Conservation (phyloP, 805 yeast species). For the Maudiozyma pseudohumilis region DNA sequence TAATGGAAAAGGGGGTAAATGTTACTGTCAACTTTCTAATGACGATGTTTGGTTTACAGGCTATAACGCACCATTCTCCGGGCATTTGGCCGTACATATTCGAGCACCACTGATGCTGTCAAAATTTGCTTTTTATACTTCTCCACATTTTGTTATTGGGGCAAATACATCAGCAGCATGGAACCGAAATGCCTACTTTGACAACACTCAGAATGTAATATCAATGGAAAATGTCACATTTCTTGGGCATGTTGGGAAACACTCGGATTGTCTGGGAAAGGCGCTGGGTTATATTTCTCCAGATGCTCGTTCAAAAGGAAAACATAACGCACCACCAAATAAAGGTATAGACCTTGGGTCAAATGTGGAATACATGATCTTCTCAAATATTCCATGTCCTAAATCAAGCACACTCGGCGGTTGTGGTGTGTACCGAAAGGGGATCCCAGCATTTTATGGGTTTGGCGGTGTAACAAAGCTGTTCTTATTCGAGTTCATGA, state of each 20-base stretch:
- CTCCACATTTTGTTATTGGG: conserved; percentile 29
- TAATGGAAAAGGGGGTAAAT: conserved; percentile 9
- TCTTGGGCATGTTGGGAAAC: conserved; percentile 48
- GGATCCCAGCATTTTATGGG: conserved; percentile 67
- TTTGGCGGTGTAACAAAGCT: conserved; percentile 52
- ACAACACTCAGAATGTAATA: conserved; percentile 33
- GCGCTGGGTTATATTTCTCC: conserved; percentile 51
- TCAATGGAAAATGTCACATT: conserved; percentile 59
- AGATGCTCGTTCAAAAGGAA: conserved; percentile 40
- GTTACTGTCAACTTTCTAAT: conserved; percentile 19
- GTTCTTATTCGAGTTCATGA: conserved; percentile 57
- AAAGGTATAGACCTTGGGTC: conserved; percentile 40
- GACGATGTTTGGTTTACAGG: conserved; percentile 33
- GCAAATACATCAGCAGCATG: conserved; percentile 32
- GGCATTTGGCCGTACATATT: conserved; percentile 59
- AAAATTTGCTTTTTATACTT: conserved; percentile 48
- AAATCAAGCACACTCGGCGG: conserved; percentile 43
- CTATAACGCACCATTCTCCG: conserved; percentile 50
- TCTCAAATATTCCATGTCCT: conserved; percentile 47
- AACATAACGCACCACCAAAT: conserved; percentile 39
- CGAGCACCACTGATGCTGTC: conserved; percentile 56
- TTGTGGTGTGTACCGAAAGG: conserved; percentile 64
- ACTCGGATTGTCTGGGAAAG: conserved; percentile 52
- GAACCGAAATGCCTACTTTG: conserved; percentile 49
- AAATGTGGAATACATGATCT: conserved; percentile 49